phyloP scores from a whole-genome alignment of 2,329 filamentous ascomycete species.

The Pseudocercospora macadamiae region DNA sequence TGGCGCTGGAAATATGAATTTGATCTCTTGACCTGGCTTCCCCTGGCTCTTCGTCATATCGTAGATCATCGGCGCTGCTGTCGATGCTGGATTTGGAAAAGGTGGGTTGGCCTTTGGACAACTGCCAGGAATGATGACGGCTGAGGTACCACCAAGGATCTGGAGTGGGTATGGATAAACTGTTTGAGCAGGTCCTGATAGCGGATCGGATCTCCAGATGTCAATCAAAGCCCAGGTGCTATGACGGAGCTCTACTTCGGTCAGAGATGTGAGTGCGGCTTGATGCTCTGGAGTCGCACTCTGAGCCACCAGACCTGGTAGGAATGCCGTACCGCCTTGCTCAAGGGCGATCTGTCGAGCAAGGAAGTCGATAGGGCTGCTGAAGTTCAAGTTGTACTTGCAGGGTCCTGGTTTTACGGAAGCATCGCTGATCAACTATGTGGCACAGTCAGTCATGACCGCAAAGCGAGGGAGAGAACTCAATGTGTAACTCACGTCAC shows the following conservation, averaged over 20 bases:
- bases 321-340: constrained; percentile 45
- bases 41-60: constrained; percentile 34
- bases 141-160: constrained; percentile 44
- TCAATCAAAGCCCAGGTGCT: constrained; percentile 48
- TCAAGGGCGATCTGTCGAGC: constrained; percentile 43
- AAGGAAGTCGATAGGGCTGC: constrained; percentile 29
- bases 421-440: constrained; percentile 44
- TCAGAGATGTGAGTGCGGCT: constrained; percentile 45
- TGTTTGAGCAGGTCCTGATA: constrained; percentile 47
- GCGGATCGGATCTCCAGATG: constrained; percentile 45
- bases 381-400: constrained; percentile 38
- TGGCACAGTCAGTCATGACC: not conserved
- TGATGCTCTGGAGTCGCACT: constrained; percentile 40
- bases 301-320: constrained; percentile 43
- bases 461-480: not conserved
- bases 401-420: constrained; percentile 47
- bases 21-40: constrained; percentile 38
- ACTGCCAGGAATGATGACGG: constrained; percentile 37
- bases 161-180: constrained; percentile 49
- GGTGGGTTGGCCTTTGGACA: constrained; percentile 43
- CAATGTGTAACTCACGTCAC: constrained; percentile 21
- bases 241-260: constrained; percentile 45
- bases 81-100: constrained; percentile 44
- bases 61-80: constrained; percentile 34
- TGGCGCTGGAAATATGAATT: constrained; percentile 22